Conservation (phyloP, 805 yeast genomes). For the Wickerhamomyces kurtzmanii region DNA sequence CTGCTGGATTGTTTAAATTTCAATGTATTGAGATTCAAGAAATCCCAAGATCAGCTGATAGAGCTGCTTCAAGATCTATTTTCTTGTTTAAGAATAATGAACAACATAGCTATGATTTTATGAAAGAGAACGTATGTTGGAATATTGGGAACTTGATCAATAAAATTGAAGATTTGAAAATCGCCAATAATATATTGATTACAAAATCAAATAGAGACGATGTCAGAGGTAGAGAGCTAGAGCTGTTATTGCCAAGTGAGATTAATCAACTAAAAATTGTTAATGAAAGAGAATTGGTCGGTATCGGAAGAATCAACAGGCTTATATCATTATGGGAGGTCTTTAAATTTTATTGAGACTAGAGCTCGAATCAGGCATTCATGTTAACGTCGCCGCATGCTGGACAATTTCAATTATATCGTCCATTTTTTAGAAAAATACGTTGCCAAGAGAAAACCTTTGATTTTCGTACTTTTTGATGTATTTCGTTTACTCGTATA, state of each 20-base stretch:
- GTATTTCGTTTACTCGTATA: too few species aligned
- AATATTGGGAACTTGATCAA: conserved; percentile 35
- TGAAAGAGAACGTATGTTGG: conserved; percentile 37
- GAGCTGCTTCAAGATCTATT: conserved; percentile 84
- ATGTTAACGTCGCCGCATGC: neutral
- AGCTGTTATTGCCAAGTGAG: conserved; percentile 66
- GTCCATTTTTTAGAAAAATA: too few species aligned
- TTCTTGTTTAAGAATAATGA: conserved; percentile 69
- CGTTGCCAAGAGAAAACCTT: neutral
- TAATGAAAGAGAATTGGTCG: conserved; percentile 44
- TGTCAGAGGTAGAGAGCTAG: conserved; percentile 74
- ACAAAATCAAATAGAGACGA: conserved; percentile 85
- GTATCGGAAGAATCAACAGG: conserved; percentile 46
- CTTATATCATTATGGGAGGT: conserved; percentile 47
- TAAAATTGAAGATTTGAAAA: conserved; percentile 45
- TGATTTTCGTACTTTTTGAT: neutral
- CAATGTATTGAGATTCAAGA: conserved; percentile 86
- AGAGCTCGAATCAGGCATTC: neutral
- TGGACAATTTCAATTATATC: too few species aligned
- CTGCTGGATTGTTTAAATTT: conserved; percentile 54
- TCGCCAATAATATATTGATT: conserved; percentile 54
- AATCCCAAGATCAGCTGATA: conserved; percentile 83
- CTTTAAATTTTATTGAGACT: conserved; percentile 27
- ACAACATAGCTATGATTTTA: conserved; percentile 34
- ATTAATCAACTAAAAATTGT: conserved; percentile 57